phyloP scores from a whole-genome alignment of 768 basidiomycete genomes.

The Serpula lacrymans region DNA sequence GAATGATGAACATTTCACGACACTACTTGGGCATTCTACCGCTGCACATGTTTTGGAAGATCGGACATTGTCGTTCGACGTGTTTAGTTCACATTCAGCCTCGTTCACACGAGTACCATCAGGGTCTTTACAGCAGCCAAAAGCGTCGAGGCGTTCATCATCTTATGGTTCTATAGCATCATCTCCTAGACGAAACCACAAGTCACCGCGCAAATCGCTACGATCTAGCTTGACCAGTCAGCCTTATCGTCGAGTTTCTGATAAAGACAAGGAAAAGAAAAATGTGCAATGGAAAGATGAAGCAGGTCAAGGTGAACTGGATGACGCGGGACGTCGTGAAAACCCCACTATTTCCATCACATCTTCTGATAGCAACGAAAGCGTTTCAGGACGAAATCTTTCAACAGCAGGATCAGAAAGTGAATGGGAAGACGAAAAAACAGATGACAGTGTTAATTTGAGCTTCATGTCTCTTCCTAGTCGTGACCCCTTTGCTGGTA shows the following conservation, averaged over 20 bases:
- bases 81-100: constrained; percentile 49
- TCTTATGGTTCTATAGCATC: constrained; percentile 40
- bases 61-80: constrained; percentile 38
- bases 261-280: constrained; percentile 64
- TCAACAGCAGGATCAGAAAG: constrained; percentile 71
- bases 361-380: constrained; percentile 34
- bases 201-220: constrained; percentile 70
- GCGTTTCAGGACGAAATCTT: constrained; percentile 19
- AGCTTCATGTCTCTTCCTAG: constrained; percentile 39
- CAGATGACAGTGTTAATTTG: constrained; percentile 69
- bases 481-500: constrained; percentile 17
- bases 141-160: constrained; percentile 39
- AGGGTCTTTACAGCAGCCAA: constrained; percentile 48
- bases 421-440: constrained; percentile 89
- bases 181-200: constrained; percentile 47
- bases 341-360: constrained; percentile 22
- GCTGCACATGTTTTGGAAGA: constrained; percentile 48
- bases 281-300: constrained; percentile 88
- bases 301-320: constrained; percentile 76
- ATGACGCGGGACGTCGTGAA: constrained; percentile 49
- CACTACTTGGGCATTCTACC: constrained; percentile 65
- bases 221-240: constrained; percentile 60
- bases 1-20: constrained; percentile 68
- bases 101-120: constrained; percentile 44
- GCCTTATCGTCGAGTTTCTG: constrained; percentile 61